Percentiles rank a stretch among this genome's conserved stretches.
Evolutionary conservation across 768 basidiomycete genomes (phyloP).

Genomic region (Ramaria rubella): DNA sequence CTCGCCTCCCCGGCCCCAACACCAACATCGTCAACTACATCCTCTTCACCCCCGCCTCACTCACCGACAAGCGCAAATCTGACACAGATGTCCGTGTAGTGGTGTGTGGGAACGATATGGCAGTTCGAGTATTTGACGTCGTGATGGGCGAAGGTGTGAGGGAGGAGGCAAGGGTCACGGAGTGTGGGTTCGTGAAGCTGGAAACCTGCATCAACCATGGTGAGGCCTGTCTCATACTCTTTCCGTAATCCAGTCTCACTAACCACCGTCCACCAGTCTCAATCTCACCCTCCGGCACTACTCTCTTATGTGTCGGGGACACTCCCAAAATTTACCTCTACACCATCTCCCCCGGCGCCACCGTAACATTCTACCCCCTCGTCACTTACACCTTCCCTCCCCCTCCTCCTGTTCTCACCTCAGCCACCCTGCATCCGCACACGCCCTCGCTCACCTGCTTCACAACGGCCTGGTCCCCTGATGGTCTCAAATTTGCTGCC

Average conservation of each 20-base stretch:
- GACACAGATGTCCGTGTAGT: constrained; percentile 1
- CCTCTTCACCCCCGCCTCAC: constrained; percentile 1
- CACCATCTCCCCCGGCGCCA: constrained; percentile 59
- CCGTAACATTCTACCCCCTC: constrained; percentile 58
- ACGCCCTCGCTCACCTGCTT: constrained; percentile 48
- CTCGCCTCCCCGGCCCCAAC: neutral
- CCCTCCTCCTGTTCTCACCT: constrained; percentile 23
- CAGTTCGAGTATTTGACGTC: constrained; percentile 1
- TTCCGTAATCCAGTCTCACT: neutral
- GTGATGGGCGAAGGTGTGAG: neutral
- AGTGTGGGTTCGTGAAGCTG: neutral
- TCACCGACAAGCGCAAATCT: constrained; percentile 4
- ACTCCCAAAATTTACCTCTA: constrained; percentile 82
- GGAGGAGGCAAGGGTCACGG: neutral
- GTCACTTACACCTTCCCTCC: constrained; percentile 61
- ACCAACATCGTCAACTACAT: constrained; percentile 4
- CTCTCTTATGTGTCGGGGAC: constrained; percentile 85
- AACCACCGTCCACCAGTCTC: constrained; percentile 47
- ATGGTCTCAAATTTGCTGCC: constrained; percentile 75
- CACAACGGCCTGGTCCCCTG: constrained; percentile 69
- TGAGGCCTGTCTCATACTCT: neutral
- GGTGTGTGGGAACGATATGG: constrained; percentile 1
- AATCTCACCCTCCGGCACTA: constrained; percentile 82
- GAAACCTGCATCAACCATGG: constrained; percentile 8
- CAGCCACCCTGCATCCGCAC: neutral